Percentiles rank a stretch among this genome's conserved stretches.
phyloP scores from a whole-genome alignment of 2,329 filamentous ascomycete species.

The Botrytis sinoallii region DNA sequence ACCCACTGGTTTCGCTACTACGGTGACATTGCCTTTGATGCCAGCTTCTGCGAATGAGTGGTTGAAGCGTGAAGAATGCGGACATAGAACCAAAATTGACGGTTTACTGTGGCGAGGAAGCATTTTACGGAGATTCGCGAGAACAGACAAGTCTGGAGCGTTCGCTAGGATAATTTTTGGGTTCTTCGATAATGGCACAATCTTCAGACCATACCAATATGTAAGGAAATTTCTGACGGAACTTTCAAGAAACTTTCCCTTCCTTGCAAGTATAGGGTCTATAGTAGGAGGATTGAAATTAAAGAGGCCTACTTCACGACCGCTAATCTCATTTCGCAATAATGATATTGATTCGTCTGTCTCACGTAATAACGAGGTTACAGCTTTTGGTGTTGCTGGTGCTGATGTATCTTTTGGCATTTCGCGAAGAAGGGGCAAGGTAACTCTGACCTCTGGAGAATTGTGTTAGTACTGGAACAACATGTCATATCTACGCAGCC shows the following conservation, averaged over 20 bases:
- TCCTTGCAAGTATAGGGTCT: slow-evolving; percentile 30
- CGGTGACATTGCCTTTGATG: slow-evolving; percentile 31
- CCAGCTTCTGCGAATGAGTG: slow-evolving; percentile 22
- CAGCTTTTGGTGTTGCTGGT: slow-evolving; percentile 25
- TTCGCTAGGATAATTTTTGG: slow-evolving; percentile 34
- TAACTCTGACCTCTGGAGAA: slow-evolving; percentile 34
- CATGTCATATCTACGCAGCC: neutral
- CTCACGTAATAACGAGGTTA: slow-evolving; percentile 26
- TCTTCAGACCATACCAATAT: slow-evolving; percentile 36
- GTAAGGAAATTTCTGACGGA: slow-evolving; percentile 33
- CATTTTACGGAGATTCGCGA: slow-evolving; percentile 24
- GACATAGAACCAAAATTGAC: slow-evolving; percentile 34
- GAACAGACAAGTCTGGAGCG: slow-evolving; percentile 25
- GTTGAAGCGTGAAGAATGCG: slow-evolving; percentile 32
- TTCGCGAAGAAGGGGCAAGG: slow-evolving; percentile 35
- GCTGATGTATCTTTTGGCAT: slow-evolving; percentile 30
- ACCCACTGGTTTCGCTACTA: slow-evolving; percentile 36
- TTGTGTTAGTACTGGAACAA: slow-evolving; percentile 20
- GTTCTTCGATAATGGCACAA: slow-evolving; percentile 32
- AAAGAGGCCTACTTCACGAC: slow-evolving; percentile 31
- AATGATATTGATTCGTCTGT: slow-evolving; percentile 31
- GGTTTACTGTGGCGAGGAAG: slow-evolving; percentile 20
- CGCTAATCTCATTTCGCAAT: slow-evolving; percentile 27
- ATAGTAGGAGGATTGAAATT: slow-evolving; percentile 31
- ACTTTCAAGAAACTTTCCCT: slow-evolving; percentile 27